These are phyloP conservation scores for Leccinum barrowsii DNA, from an alignment of 768 basidiomycete genomes.

Conservation along the genomic window DNA sequence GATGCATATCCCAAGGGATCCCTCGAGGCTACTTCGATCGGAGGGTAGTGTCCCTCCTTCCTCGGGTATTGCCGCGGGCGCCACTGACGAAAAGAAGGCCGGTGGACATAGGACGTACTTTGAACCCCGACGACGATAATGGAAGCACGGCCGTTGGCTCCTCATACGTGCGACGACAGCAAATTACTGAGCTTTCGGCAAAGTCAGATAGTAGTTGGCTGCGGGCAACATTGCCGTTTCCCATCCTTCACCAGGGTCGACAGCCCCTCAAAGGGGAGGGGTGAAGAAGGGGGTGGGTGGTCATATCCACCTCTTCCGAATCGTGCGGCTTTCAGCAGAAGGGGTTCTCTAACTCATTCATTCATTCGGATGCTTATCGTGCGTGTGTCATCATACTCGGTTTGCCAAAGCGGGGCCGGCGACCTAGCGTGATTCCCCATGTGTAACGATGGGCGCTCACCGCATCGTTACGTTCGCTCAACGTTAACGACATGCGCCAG, in stretches of 20 bases:
- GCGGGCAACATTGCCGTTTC: background rate
- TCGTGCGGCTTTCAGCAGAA: background rate
- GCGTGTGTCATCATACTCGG: constrained; percentile 8
- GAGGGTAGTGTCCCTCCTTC: background rate
- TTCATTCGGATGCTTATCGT: background rate
- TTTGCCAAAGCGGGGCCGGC: constrained; percentile 11
- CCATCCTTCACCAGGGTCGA: background rate
- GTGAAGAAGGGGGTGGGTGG: background rate
- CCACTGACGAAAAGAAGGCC: background rate
- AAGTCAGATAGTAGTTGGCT: background rate
- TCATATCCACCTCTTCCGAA: constrained; percentile 2
- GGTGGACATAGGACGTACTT: background rate
- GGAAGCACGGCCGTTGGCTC: background rate
- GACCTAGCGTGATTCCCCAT: constrained; percentile 1
- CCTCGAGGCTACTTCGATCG: background rate
- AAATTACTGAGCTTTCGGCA: background rate
- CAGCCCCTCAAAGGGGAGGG: background rate
- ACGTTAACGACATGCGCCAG: background rate
- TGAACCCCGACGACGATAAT: background rate
- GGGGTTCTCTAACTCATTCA: background rate
- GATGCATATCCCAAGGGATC: background rate
- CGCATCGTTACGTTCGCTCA: constrained; percentile 5
- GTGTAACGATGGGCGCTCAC: constrained; percentile 12
- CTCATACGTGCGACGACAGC: constrained; percentile 5
- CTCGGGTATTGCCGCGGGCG: background rate